Base-by-base conservation (phyloP, 2,329 filamentous ascomycete species). In the Cordyceps sp. region DNA sequence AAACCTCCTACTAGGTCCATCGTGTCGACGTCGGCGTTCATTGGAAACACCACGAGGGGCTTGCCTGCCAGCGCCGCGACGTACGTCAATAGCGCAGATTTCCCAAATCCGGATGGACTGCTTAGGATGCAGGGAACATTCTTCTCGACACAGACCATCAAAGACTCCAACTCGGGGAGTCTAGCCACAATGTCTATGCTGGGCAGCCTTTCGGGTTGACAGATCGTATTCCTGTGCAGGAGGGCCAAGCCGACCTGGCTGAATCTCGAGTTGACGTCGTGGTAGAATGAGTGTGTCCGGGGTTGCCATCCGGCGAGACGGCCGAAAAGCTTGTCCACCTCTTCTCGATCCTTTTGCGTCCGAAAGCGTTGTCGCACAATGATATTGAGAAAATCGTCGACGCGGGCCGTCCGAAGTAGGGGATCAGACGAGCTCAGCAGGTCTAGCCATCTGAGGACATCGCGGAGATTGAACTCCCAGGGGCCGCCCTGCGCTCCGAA, bases 1-100 rank as follows among this genome's bases (percentile, higher is more conserved):
- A 93, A 98, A 0, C 90, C 90, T 46, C 90, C 90, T 35, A 98
- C 83, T 34, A 98, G 71, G 54, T 98, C 90, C 75, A 93, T 93
- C 1, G 88, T 86, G 52, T 98, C 90, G 28, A 93, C 81, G 45
- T 98, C 92, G 6, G 86, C 78, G 48, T 93, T 98, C 57, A 98
- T 73, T 1, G 86, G 76, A 44, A 96, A 82, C 13, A 84, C 79
- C 21, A 86, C 69, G 4, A 96, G 60, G 2, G 73, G 64, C 34
- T 78, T 78, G 17, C 90, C 90, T 26, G 73, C 72, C 17, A 79
- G 58, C 10, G 79, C 76, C n/a, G 90, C 86, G 19, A 93, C 64
- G 39, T 88, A 77, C 37, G 78, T 69, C 12, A 98, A 59, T 5
- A 93, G 63, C 5, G 72, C 69, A 2, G 83, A 88, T 54, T 98